Evolutionary conservation across 2,329 filamentous ascomycete genomes (phyloP).

Genomic region (Massarina eburnea): DNA sequence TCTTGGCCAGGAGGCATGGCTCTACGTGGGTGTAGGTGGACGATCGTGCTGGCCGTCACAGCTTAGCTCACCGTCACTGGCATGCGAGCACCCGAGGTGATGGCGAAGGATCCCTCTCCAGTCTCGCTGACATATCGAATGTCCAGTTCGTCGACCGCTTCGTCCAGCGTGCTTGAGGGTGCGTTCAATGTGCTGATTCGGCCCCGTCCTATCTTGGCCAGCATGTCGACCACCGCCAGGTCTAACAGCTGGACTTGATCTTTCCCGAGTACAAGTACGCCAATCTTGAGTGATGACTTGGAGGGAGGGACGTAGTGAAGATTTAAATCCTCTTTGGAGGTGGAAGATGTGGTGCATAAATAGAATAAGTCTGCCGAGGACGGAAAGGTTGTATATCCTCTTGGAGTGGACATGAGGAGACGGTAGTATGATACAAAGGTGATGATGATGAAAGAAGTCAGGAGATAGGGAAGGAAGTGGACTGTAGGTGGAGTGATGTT

Average conservation of each 20-base stretch:
- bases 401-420: slow-evolving; percentile 35
- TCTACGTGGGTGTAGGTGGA: slow-evolving; percentile 15
- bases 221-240: slow-evolving; percentile 35
- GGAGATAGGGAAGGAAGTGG: slow-evolving; percentile 3
- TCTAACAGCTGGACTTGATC: slow-evolving; percentile 37
- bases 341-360: slow-evolving; percentile 38
- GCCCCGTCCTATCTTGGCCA: slow-evolving; percentile 34
- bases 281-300: slow-evolving; percentile 36
- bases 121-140: slow-evolving; percentile 42
- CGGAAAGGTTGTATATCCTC: slow-evolving; percentile 36
- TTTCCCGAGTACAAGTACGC: slow-evolving; percentile 32
- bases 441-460: slow-evolving; percentile 4
- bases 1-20: slow-evolving; percentile 35
- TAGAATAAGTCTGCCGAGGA: slow-evolving; percentile 41
- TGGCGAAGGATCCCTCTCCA: slow-evolving; percentile 38
- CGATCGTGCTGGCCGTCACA: slow-evolving; percentile 22
- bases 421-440: neutral
- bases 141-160: slow-evolving; percentile 40
- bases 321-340: slow-evolving; percentile 36
- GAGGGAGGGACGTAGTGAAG: slow-evolving; percentile 37
- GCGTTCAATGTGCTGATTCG: slow-evolving; percentile 29
- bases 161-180: slow-evolving; percentile 23
- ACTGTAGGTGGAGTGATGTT: slow-evolving; percentile 12
- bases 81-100: slow-evolving; percentile 40
- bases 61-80: slow-evolving; percentile 42